Conservation (phyloP, 2,329 filamentous ascomycete species). For the Monosporascus sp. region DNA sequence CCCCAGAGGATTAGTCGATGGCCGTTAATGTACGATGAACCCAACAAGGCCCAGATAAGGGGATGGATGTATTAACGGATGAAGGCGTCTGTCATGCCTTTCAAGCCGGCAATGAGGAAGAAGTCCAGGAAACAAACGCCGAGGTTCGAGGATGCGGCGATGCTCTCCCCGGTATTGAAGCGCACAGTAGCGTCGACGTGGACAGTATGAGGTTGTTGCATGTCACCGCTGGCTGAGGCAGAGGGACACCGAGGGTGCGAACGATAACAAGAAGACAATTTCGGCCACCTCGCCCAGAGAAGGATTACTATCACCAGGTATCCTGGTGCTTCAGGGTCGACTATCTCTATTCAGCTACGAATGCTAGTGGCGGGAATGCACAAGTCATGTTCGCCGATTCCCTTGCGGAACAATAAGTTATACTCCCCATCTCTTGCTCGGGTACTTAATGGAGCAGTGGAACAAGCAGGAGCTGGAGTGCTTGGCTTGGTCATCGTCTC, state of each 20-base stretch:
- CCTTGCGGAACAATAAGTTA: constrained; percentile 35
- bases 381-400: constrained; percentile 42
- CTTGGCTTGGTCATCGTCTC: constrained; percentile 42
- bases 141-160: constrained; percentile 41
- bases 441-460: constrained; percentile 31
- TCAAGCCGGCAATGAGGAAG: constrained; percentile 34
- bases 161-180: constrained; percentile 39
- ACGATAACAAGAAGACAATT: not conserved
- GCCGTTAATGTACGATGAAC: not conserved
- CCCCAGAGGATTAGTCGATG: constrained; percentile 5
- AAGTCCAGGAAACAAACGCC: constrained; percentile 42
- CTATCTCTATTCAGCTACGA: constrained; percentile 14
- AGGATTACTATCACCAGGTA: not conserved
- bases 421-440: constrained; percentile 36
- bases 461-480: constrained; percentile 27
- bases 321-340: not conserved
- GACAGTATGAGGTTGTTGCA: constrained; percentile 46
- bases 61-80: constrained; percentile 9
- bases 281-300: not conserved
- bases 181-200: constrained; percentile 35
- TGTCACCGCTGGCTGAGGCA: constrained; percentile 44
- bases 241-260: constrained; percentile 37
- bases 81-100: constrained; percentile 13
- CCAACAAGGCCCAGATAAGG: not conserved
- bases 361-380: constrained; percentile 38